Evolutionary conservation across 2,329 filamentous ascomycete genomes (phyloP).

Genomic region (Colletotrichum sp.): DNA sequence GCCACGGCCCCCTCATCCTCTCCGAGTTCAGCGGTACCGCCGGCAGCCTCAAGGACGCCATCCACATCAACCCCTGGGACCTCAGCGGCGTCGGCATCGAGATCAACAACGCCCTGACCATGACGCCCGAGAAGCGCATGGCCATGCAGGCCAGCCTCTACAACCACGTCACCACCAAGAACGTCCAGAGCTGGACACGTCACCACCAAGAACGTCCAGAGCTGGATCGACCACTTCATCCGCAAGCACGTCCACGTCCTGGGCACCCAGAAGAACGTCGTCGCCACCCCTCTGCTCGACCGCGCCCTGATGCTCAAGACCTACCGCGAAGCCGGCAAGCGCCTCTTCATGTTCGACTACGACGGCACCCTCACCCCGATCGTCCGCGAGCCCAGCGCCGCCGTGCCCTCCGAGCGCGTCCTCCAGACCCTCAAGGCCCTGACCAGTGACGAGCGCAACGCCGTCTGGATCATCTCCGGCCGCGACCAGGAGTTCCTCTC

Average conservation of each 20-base stretch:
- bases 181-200: constrained; percentile 92
- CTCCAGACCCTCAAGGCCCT: constrained; percentile 81
- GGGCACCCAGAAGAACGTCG: constrained; percentile 74
- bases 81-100: constrained; percentile 81
- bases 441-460: constrained; percentile 79
- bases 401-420: constrained; percentile 84
- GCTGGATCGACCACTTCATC: constrained; percentile 83
- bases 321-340: constrained; percentile 77
- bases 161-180: constrained; percentile 83
- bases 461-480: constrained; percentile 98
- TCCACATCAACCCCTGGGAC: constrained; percentile 98
- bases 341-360: constrained; percentile 98
- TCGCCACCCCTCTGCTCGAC: constrained; percentile 83
- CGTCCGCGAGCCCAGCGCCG: constrained; percentile 87
- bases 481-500: constrained; percentile 91
- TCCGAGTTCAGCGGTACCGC: constrained; percentile 97
- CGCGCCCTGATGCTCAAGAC: constrained; percentile 72
- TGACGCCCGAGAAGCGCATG: constrained; percentile 70
- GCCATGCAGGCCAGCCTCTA: constrained; percentile 79
- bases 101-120: constrained; percentile 81
- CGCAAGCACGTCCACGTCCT: constrained; percentile 81
- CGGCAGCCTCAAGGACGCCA: constrained; percentile 81
- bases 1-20: constrained; percentile 86
- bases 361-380: constrained; percentile 97
- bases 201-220: constrained; percentile 82